A percentile compares a stretch with the other conserved stretches of the same genome.
phyloP scores from a whole-genome alignment of 257 asterid genomes.

The Fraxinus cuspidata region DNA sequence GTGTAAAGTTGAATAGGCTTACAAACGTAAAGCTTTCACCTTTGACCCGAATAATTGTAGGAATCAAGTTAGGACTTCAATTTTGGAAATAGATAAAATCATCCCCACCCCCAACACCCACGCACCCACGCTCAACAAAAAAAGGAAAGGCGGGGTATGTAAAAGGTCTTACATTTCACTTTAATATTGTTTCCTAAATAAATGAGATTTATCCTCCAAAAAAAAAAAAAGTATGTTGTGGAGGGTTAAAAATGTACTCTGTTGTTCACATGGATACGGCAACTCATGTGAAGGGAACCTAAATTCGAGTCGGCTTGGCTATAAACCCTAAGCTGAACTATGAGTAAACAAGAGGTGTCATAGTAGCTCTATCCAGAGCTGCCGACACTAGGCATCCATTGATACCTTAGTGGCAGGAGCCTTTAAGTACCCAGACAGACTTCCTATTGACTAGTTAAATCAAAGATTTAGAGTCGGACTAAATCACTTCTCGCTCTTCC shows the following conservation, averaged over 20 bases:
- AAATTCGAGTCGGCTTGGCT: neutral
- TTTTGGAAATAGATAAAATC: neutral
- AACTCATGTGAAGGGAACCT: neutral
- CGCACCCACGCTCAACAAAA: neutral
- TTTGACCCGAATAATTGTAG: neutral
- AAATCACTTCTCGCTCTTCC: neutral
- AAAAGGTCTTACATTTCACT: neutral
- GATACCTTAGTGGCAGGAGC: neutral
- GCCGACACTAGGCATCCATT: neutral
- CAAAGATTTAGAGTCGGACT: neutral
- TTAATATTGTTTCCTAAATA: neutral
- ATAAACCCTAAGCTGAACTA: neutral
- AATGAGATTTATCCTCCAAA: neutral
- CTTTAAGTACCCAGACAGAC: neutral
- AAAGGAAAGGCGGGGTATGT: neutral
- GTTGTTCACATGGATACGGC: neutral
- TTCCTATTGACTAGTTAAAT: neutral
- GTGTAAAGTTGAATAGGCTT: constrained; percentile 1
- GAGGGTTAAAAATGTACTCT: neutral
- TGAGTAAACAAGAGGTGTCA: neutral
- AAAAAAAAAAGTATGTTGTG: neutral
- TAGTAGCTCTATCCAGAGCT: neutral
- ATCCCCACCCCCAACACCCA: neutral
- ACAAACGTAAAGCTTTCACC: neutral
- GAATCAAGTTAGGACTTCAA: neutral